Conservation (phyloP, 129 eudicot genomes). For the Flaveria sonorensis region DNA sequence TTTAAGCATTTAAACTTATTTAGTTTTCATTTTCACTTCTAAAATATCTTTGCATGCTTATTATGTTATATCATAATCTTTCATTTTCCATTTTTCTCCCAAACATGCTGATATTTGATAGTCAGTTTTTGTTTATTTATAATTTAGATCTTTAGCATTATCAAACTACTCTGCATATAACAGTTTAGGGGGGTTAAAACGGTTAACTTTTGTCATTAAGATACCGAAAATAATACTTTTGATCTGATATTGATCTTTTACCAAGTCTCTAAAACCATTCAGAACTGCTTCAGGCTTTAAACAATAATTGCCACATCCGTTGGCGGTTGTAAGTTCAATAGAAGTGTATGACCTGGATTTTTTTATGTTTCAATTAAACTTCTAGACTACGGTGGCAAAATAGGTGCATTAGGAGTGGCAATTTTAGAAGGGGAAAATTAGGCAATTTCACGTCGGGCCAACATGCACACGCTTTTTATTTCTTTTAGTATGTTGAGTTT, state of each 20-base stretch:
- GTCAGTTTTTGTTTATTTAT: too few species aligned
- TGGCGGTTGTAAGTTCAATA: background rate
- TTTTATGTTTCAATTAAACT: background rate
- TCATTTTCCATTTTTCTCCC: background rate
- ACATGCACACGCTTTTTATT: background rate
- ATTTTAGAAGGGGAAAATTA: background rate
- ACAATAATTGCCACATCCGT: background rate
- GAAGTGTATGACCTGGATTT: background rate
- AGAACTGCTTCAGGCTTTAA: background rate
- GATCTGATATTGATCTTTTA: background rate
- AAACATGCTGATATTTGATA: background rate
- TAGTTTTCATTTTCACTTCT: background rate
- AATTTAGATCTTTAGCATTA: too few species aligned
- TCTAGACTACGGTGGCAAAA: background rate
- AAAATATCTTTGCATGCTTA: background rate
- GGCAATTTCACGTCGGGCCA: background rate
- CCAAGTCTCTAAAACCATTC: background rate
- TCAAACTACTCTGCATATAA: too few species aligned
- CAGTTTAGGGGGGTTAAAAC: too few species aligned
- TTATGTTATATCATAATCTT: background rate
- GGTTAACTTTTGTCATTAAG: too few species aligned
- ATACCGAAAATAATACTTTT: background rate
- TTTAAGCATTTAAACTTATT: background rate
- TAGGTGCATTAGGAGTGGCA: background rate
- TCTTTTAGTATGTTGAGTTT: background rate